Evolutionary conservation across 2,329 filamentous ascomycete genomes (phyloP).

Genomic region (Colletotrichum horii): DNA sequence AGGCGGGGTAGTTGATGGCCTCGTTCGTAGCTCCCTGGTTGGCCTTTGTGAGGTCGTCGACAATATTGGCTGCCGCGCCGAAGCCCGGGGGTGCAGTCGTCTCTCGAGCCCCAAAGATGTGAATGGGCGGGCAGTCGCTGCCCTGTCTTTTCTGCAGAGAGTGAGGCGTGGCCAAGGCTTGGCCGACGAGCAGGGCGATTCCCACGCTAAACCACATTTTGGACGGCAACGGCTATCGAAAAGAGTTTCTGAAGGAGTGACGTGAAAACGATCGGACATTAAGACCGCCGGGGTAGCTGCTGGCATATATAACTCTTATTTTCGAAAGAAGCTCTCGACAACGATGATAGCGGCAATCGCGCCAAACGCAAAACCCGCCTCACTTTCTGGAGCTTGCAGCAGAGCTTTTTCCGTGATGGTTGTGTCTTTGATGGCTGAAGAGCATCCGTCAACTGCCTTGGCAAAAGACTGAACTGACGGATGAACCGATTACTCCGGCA

Average conservation of each 20-base stretch:
- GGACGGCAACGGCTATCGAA: neutral
- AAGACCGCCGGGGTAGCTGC: neutral
- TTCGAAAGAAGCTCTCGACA: neutral
- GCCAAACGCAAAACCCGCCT: neutral
- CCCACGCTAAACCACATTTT: slow-evolving; percentile 6
- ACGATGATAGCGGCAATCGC: neutral
- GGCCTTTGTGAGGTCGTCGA: slow-evolving; percentile 52
- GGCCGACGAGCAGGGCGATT: slow-evolving; percentile 1
- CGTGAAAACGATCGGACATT: neutral
- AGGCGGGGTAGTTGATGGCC: slow-evolving; percentile 65
- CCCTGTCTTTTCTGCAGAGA: neutral
- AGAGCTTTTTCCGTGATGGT: neutral
- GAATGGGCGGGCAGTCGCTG: slow-evolving; percentile 41
- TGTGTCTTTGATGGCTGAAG: neutral
- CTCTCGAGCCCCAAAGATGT: slow-evolving; percentile 53
- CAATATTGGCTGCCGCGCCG: slow-evolving; percentile 53
- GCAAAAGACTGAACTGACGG: neutral
- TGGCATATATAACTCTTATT: neutral
- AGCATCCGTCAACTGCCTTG: neutral
- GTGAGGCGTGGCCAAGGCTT: slow-evolving; percentile 1
- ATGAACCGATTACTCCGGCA: neutral
- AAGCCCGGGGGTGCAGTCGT: slow-evolving; percentile 57
- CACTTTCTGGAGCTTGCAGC: neutral
- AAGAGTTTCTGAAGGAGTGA: neutral
- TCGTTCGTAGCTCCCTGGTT: slow-evolving; percentile 58